These are phyloP conservation scores for Stephania yunnanensis DNA, from an alignment of 164 flowering plant species.

Conservation along the genomic window DNA sequence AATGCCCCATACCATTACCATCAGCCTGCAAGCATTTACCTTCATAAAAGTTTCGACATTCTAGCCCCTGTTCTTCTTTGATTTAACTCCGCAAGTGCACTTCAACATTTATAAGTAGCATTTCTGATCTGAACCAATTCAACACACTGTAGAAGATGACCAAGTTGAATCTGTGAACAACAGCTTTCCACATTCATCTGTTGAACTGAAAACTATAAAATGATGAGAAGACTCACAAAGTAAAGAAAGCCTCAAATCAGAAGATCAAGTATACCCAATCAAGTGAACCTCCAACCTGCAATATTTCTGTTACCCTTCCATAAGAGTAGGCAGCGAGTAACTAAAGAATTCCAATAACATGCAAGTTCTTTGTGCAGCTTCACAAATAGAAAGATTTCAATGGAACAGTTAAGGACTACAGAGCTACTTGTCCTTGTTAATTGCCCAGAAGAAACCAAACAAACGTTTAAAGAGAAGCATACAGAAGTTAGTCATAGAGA, in stretches of 20 bases:
- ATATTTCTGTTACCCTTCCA: neutral
- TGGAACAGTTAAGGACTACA: neutral
- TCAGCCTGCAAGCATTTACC: no score
- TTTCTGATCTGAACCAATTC: no score
- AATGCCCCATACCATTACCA: no score
- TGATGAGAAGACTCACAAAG: neutral
- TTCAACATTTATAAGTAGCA: no score
- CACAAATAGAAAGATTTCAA: neutral
- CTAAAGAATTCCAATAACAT: neutral
- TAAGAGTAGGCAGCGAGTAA: neutral
- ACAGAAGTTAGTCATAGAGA: neutral
- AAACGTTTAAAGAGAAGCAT: neutral
- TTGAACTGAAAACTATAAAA: neutral
- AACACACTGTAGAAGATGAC: no score
- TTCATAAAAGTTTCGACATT: no score
- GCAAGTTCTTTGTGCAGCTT: neutral
- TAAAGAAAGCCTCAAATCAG: neutral
- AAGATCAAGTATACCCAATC: neutral
- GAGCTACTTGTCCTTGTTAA: neutral
- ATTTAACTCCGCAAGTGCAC: no score
- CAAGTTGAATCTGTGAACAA: no score
- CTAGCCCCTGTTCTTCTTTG: no score
- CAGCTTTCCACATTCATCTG: neutral
- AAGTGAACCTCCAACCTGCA: neutral
- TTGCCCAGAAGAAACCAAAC: neutral